Percentiles rank a stretch among this genome's conserved stretches.
Conservation (phyloP, 345 rosid species). For the Eucalyptus polybractea region DNA sequence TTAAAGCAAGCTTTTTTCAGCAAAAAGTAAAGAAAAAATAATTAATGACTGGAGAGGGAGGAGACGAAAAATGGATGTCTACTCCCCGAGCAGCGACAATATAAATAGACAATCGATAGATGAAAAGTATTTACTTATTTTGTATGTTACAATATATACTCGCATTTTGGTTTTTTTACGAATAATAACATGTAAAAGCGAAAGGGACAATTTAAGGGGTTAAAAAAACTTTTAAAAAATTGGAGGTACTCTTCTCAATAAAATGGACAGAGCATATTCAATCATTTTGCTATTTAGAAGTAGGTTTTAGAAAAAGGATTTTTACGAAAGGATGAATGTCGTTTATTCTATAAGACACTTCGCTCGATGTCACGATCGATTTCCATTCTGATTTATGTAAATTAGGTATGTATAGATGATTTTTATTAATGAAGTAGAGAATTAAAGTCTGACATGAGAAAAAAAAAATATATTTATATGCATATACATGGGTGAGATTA, state of each 20-base stretch:
- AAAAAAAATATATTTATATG: neutral
- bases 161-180: neutral
- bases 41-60: neutral
- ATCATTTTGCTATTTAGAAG: no score
- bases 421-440: neutral
- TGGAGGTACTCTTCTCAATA: no score
- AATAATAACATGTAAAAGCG: neutral
- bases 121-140: neutral
- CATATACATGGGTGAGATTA: neutral
- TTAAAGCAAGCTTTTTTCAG: neutral
- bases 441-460: neutral
- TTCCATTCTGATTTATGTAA: rapidly evolving
- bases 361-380: rapidly evolving
- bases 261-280: no score
- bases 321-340: neutral
- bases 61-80: neutral
- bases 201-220: neutral
- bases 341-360: rapidly evolving
- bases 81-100: neutral
- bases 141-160: neutral
- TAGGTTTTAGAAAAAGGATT: neutral
- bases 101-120: neutral
- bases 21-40: neutral
- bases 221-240: no score
- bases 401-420: neutral